These are phyloP conservation scores for Backusella tuberculispora DNA, from an alignment of 192 early-diverging fungal genomes.

Conservation along the genomic window DNA sequence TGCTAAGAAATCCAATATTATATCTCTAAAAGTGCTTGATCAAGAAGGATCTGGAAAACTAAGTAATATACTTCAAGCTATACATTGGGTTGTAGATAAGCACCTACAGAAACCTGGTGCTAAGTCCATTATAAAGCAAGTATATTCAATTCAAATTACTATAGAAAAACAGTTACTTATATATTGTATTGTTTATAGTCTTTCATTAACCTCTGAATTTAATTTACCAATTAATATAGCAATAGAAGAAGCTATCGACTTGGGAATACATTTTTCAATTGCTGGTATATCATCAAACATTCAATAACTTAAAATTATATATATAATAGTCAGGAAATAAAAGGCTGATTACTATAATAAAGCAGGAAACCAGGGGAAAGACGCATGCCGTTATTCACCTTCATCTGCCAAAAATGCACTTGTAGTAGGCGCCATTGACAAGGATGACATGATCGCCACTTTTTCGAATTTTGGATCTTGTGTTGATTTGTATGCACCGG, in stretches of 20 bases:
- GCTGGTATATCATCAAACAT: constrained; percentile 29
- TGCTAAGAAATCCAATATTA: constrained; percentile 54
- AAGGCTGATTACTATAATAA: neutral
- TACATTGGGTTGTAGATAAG: constrained; percentile 52
- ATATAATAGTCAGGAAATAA: neutral
- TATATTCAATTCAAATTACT: neutral
- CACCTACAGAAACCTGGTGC: neutral
- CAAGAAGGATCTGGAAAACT: constrained; percentile 46
- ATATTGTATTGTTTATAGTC: neutral
- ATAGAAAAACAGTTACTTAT: neutral
- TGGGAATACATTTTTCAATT: constrained; percentile 51
- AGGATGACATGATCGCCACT: constrained; percentile 53
- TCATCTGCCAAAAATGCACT: constrained; percentile 49
- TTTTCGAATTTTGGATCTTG: constrained; percentile 59
- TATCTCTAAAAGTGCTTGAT: constrained; percentile 55
- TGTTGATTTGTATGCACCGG: constrained; percentile 50
- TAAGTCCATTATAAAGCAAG: neutral
- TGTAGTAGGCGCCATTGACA: constrained; percentile 60
- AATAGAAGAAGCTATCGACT: constrained; percentile 45
- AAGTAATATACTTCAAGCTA: constrained; percentile 46
- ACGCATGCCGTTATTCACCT: constrained; percentile 57
- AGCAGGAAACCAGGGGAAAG: constrained; percentile 56
- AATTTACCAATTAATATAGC: constrained; percentile 46
- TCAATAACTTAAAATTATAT: neutral
- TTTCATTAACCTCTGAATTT: constrained; percentile 46